Conservation (phyloP, 108 stramenopile species). For the Nitzschia inconspicua region DNA sequence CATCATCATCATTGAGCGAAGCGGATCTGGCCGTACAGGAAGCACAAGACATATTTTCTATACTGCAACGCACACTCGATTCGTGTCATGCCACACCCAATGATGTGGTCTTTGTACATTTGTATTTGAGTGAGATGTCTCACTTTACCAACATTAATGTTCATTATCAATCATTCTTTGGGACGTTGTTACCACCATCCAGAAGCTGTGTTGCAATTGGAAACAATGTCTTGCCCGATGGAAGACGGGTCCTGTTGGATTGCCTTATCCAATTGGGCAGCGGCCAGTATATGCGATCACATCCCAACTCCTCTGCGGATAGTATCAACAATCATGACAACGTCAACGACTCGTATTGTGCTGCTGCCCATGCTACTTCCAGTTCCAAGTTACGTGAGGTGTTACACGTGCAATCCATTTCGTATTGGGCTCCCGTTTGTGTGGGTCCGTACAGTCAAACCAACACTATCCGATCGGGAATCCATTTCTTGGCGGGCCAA, state of each 20-base stretch:
- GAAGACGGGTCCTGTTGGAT: conserved; percentile 78
- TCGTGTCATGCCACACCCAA: conserved; percentile 38
- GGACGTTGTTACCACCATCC: conserved; percentile 68
- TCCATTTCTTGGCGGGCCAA: conserved; percentile 90
- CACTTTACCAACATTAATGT: conserved; percentile 87
- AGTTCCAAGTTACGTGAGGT: conserved; percentile 64
- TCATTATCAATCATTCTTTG: conserved; percentile 84
- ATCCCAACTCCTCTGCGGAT: neutral
- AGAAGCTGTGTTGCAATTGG: conserved; percentile 84
- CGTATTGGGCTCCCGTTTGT: conserved; percentile 96
- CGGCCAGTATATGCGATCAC: conserved; percentile 59
- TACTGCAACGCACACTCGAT: conserved; percentile 33
- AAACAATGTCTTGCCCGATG: conserved; percentile 56
- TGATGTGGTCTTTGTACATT: conserved; percentile 90
- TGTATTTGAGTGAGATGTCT: conserved; percentile 89
- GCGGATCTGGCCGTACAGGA: conserved; percentile 58
- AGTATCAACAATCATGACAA: neutral
- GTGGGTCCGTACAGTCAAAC: conserved; percentile 98
- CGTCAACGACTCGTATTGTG: conserved; percentile 31
- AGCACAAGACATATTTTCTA: conserved; percentile 44
- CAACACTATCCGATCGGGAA: conserved; percentile 73
- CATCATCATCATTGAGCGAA: conserved; percentile 28
- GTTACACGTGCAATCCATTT: conserved; percentile 93
- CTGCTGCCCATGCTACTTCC: conserved; percentile 44
- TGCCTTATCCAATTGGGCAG: conserved; percentile 69